Evolutionary conservation across 2,329 filamentous ascomycete species (phyloP), one percentile per base, ranked within the genome.

Genomic region (Botrytis tulipae): DNA sequence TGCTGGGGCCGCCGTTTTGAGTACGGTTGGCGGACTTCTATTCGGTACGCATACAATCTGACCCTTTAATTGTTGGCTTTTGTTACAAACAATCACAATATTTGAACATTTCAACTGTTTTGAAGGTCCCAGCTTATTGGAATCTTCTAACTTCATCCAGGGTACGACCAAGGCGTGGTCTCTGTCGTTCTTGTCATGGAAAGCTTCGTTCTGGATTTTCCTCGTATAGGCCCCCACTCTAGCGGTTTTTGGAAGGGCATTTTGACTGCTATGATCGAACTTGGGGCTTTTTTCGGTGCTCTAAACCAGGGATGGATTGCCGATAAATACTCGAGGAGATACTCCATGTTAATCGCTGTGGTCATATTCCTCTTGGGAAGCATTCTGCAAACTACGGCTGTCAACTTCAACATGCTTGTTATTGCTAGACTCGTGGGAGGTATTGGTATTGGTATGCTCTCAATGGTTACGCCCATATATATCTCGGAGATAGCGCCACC

Each of bases 291-390:
- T 78, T 76, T 77, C 25, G 80, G 80, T 75, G 73, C 73, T 14
- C 29, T 73, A 1, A 74, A 73, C 20, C 70, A 73, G 14, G 73
- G 74, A 29, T 73, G 67, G 59, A 70, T 87, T 59, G 86, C 86
- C 1, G 86, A 88, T 74, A 84, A 83, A 76, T 83, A 86, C 48
- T 87, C 85, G 9, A 81, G 86, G 44, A 86, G 87, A 70, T 86
- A 85, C 75, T 85, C 85, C 4, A 87, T 88, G 40, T 77, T 86
- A 1, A 82, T 87, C 1, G 86, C 85, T 5, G 86, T 87, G 7
- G 76, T 79, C 20, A 82, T 88, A 44, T 88, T 88, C 75, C 84
- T 83, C 0, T 68, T 88, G 54, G 87, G 87, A 0, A 85, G 85
- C 8, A 79, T 84, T 1, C 76, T 88, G 12, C 87, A 88, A 77